phyloP scores from a whole-genome alignment of 257 asterid genomes.

The Forsythia viridissima region DNA sequence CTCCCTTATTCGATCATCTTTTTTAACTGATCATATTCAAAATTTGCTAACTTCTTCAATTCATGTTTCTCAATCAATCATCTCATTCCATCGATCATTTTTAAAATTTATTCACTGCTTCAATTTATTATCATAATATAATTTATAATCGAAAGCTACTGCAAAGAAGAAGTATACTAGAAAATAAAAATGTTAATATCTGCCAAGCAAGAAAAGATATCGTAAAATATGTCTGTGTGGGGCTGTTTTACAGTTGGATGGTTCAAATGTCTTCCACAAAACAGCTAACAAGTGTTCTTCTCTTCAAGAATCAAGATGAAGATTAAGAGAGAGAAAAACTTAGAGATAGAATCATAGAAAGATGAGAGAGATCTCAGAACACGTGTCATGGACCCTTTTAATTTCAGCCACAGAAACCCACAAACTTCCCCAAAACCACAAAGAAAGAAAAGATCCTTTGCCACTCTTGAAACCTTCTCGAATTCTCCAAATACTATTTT shows the following conservation, averaged over 20 bases:
- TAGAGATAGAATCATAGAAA: no score
- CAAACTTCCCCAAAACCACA: slow-evolving; percentile 24
- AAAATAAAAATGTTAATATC: slow-evolving; percentile 11
- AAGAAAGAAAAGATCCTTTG: slow-evolving; percentile 26
- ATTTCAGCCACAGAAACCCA: slow-evolving; percentile 59
- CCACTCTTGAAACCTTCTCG: slow-evolving; percentile 42
- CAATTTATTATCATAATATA: no score
- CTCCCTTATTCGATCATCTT: no score
- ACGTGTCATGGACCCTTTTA: slow-evolving; percentile 45
- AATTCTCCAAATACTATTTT: slow-evolving; percentile 39
- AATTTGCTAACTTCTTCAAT: no score
- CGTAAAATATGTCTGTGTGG: neutral
- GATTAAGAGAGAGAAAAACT: slow-evolving; percentile 26
- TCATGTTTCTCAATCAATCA: no score
- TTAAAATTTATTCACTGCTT: no score
- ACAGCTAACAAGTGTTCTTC: slow-evolving; percentile 21
- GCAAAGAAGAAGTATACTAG: no score
- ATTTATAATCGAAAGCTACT: no score
- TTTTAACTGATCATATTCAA: no score
- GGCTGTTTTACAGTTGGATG: slow-evolving; percentile 22
- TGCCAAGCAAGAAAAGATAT: neutral
- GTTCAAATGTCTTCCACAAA: slow-evolving; percentile 41
- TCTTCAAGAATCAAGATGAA: slow-evolving; percentile 7
- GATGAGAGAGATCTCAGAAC: slow-evolving; percentile 26
- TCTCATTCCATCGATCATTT: no score